Base-by-base conservation (phyloP, 2,329 filamentous ascomycete species). In the Hyphodiscus sp. region DNA sequence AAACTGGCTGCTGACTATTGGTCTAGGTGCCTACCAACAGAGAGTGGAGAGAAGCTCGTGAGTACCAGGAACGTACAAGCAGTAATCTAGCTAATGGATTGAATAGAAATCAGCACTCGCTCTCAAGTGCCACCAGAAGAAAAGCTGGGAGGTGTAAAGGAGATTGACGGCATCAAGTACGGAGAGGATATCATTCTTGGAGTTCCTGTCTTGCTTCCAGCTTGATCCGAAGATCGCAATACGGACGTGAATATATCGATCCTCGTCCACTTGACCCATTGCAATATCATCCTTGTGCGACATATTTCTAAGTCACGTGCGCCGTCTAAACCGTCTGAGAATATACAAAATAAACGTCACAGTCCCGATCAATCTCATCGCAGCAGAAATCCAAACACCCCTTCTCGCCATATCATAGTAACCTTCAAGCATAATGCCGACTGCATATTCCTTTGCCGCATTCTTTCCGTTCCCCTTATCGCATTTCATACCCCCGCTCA, bases 381-480 rank as follows among this genome's bases (percentile, higher is more conserved):
- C 50, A 23, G 60, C 60, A 18, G 63, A 58, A 47, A 65, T 60
- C 60, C 62, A 65, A 41, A 65, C 59, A 8, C 63, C 65, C 16
- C 45, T 55, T 54, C 63, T 61, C 30, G 59, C 61, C 53, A 61
- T 57, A 51, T 65, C 65, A 50, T 67, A 67, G 51, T 67, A 67
- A 8, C 65, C 65, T 7, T 67, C 65, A n/a, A 67, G 49, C 61
- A 67, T 62, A 26, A 64, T 51, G 1, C 65, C 65, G 18, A 65
- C 62, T 4, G 62, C 64, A 55, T 67, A 61, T 9, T 59, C 53
- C 45, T 53, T 53, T 11, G 44, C 56, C 4, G 51, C 43, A 48
- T 65, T 63, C 30, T 55, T 61, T 1, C 58, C 58, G 29, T 54
- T 56, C 11, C 11, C 33, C 11, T 38, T 38, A 38, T 38, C 11